Conservation (phyloP, 2,329 filamentous ascomycete species). For the Aspergillus versicolor region DNA sequence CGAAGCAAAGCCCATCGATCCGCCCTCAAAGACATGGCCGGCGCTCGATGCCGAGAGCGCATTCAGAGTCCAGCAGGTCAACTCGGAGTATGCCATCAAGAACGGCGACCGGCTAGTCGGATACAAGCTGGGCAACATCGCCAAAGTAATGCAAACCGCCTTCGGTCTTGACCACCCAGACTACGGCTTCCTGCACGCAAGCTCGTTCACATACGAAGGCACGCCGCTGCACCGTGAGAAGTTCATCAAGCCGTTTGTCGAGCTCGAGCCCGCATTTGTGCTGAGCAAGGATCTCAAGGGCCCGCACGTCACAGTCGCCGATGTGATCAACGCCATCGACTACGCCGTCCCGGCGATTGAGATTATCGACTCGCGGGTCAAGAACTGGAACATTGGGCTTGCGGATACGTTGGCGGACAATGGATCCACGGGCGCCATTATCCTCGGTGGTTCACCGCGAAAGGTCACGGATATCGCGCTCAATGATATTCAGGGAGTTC, state of each 20-base stretch:
- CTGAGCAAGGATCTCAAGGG: conserved; percentile 12
- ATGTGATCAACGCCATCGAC: conserved; percentile 20
- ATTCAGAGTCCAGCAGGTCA: conserved; percentile 18
- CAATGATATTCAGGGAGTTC: conserved; percentile 11
- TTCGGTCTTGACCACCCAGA: conserved; percentile 22
- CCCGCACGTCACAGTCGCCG: conserved; percentile 18
- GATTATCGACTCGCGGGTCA: conserved; percentile 20
- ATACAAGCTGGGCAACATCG: conserved; percentile 23
- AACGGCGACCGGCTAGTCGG: conserved; percentile 20
- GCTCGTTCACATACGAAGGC: conserved; percentile 19
- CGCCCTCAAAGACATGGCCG: conserved; percentile 19
- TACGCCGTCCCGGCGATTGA: conserved; percentile 20
- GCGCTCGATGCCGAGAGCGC: conserved; percentile 13
- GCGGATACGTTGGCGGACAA: conserved; percentile 21
- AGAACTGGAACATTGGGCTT: conserved; percentile 19
- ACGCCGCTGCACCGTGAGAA: conserved; percentile 5
- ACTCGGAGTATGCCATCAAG: conserved; percentile 14
- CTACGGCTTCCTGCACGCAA: conserved; percentile 20
- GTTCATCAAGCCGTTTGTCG: conserved; percentile 21
- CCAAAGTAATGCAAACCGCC: conserved; percentile 22
- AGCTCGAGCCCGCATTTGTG: conserved; percentile 20
- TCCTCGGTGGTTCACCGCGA: conserved; percentile 18
- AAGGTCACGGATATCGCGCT: conserved; percentile 16
- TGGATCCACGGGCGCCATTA: conserved; percentile 17
- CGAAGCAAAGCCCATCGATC: conserved; percentile 12